phyloP scores from a whole-genome alignment of 106 monocot species.

The Dendrobium catenatum region DNA sequence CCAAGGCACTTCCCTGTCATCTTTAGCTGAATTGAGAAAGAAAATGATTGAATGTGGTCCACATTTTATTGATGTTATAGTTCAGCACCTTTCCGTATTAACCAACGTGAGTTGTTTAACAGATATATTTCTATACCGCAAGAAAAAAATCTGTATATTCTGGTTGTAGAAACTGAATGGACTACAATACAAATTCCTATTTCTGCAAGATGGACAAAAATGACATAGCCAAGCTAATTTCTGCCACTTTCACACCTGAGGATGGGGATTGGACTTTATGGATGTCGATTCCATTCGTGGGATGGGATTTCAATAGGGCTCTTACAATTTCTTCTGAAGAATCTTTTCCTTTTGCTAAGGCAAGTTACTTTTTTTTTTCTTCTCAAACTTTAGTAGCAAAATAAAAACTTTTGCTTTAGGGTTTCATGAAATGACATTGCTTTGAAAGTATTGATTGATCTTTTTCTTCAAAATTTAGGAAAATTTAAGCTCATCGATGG shows the following conservation, averaged over 20 bases:
- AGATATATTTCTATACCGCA: neutral
- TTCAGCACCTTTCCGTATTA: constrained; percentile 35
- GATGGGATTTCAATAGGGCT: constrained; percentile 42
- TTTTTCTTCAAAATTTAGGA: constrained; percentile 31
- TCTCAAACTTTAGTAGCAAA: neutral
- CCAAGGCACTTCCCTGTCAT: constrained; percentile 29
- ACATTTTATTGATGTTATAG: constrained; percentile 34
- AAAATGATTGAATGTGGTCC: constrained; percentile 22
- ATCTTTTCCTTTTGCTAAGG: constrained; percentile 79
- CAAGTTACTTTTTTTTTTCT: constrained; percentile 7
- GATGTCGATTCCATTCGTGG: constrained; percentile 39
- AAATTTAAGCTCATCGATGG: constrained; percentile 48
- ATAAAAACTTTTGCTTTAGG: neutral
- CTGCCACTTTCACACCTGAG: constrained; percentile 62
- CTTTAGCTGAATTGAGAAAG: constrained; percentile 38
- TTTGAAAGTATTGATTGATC: constrained; percentile 5
- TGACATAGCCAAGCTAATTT: constrained; percentile 34
- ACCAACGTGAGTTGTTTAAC: constrained; percentile 40
- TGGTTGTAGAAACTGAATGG: neutral
- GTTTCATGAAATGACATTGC: neutral
- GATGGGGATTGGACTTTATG: constrained; percentile 55
- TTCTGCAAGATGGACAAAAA: constrained; percentile 52
- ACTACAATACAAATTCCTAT: neutral
- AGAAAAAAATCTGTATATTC: constrained; percentile 5
- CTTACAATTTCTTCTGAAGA: constrained; percentile 62